These are phyloP conservation scores for Apostasia ramifera DNA, from an alignment of 106 monocot species.

Conservation along the genomic window DNA sequence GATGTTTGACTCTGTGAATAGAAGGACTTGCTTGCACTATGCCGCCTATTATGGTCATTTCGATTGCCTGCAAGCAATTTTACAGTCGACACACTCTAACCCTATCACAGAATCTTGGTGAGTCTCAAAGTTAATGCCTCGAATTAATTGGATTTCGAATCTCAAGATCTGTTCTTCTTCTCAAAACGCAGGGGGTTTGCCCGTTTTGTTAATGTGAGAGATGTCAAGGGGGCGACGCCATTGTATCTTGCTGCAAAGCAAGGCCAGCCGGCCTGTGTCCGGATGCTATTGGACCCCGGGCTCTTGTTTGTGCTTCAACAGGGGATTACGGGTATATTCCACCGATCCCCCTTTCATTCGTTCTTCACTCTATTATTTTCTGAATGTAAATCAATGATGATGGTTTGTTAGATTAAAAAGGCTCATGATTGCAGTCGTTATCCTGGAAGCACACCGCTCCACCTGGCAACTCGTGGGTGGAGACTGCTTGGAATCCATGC, in stretches of 20 bases:
- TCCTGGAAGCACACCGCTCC: constrained; percentile 34
- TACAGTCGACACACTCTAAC: constrained; percentile 45
- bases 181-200: no score
- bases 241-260: constrained; percentile 37
- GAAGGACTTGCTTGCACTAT: constrained; percentile 75
- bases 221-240: constrained; percentile 28
- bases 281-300: constrained; percentile 34
- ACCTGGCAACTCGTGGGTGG: constrained; percentile 7
- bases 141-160: no score
- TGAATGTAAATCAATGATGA: no score
- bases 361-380: no score
- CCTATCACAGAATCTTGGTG: constrained; percentile 65
- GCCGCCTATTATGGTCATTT: constrained; percentile 73
- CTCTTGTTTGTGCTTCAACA: constrained; percentile 41
- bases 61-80: constrained; percentile 68
- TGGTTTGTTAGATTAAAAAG: no score
- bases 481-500: constrained; percentile 24
- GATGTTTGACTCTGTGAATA: constrained; percentile 72
- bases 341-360: no score
- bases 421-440: constrained; percentile 2
- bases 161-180: no score
- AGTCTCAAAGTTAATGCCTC: neutral
- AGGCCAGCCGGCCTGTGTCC: constrained; percentile 20
- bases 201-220: constrained; percentile 34
- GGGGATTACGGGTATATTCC: constrained; percentile 22